Evolutionary conservation across 2,329 filamentous ascomycete species (phyloP).

Genomic region (Sphaerulina musiva): DNA sequence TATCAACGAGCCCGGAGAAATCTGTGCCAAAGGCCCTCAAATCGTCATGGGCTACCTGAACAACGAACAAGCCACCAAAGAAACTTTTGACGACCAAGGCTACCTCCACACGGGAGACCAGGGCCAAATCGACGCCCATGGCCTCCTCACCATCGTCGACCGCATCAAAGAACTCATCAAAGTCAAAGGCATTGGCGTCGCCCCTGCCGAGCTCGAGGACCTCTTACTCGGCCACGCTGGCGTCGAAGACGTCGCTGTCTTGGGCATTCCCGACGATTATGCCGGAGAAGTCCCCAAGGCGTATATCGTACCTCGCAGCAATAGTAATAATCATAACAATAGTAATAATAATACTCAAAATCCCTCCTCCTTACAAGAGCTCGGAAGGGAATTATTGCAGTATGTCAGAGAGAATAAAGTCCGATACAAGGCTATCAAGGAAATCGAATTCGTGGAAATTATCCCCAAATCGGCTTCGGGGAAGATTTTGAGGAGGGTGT

Average conservation of each 20-base stretch:
- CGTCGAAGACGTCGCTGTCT: slow-evolving; percentile 46
- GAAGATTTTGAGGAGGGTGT: slow-evolving; percentile 36
- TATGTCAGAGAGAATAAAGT: slow-evolving; percentile 40
- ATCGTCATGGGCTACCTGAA: slow-evolving; percentile 51
- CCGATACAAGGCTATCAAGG: slow-evolving; percentile 43
- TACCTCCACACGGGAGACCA: slow-evolving; percentile 50
- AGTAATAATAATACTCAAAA: neutral
- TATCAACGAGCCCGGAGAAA: slow-evolving; percentile 49
- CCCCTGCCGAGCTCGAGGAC: slow-evolving; percentile 47
- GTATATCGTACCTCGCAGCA: slow-evolving; percentile 24
- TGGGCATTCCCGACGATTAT: slow-evolving; percentile 39
- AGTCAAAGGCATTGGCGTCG: slow-evolving; percentile 50
- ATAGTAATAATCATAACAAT: slow-evolving; percentile 25
- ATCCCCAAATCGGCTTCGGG: slow-evolving; percentile 33
- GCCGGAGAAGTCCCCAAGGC: slow-evolving; percentile 38
- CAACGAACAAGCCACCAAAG: slow-evolving; percentile 44
- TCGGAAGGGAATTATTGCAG: slow-evolving; percentile 35
- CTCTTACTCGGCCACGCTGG: slow-evolving; percentile 43
- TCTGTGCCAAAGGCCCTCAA: slow-evolving; percentile 50
- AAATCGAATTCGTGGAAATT: slow-evolving; percentile 37
- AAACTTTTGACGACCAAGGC: slow-evolving; percentile 43
- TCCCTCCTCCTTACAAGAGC: slow-evolving; percentile 20
- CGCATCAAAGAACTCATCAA: slow-evolving; percentile 49
- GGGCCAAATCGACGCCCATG: slow-evolving; percentile 27
- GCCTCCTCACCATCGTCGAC: slow-evolving; percentile 52